phyloP scores from a whole-genome alignment of 768 basidiomycete genomes.

The Suillus tomentosus region DNA sequence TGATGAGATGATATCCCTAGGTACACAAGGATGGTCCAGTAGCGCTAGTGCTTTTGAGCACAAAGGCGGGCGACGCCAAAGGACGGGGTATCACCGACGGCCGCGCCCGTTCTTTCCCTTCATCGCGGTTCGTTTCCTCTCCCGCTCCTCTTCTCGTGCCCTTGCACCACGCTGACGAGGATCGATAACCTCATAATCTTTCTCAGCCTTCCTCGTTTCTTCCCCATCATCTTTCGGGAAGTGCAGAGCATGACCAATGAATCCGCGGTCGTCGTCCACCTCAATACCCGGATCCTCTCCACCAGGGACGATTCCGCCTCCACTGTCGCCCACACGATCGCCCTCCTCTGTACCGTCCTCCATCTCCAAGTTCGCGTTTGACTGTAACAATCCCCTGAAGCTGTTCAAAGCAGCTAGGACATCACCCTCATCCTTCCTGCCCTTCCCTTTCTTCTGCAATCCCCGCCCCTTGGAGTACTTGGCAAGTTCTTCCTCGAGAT shows the following conservation, averaged over 20 bases:
- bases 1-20: constrained; percentile 1
- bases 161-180: constrained; percentile 70
- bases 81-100: constrained; percentile 21
- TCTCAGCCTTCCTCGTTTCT: constrained; percentile 73
- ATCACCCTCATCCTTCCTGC: constrained; percentile 70
- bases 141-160: constrained; percentile 78
- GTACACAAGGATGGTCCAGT: background rate
- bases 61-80: background rate
- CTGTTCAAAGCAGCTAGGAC: constrained; percentile 67
- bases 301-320: constrained; percentile 17
- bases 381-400: constrained; percentile 72
- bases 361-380: constrained; percentile 35
- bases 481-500: constrained; percentile 78
- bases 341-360: constrained; percentile 22
- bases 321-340: constrained; percentile 17
- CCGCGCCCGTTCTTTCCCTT: constrained; percentile 25
- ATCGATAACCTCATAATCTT: constrained; percentile 90
- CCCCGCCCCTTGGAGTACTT: constrained; percentile 75
- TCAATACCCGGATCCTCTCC: constrained; percentile 62
- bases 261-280: constrained; percentile 75
- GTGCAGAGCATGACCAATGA: constrained; percentile 69
- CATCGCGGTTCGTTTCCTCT: constrained; percentile 48
- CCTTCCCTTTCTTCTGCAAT: constrained; percentile 55
- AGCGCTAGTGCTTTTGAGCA: background rate
- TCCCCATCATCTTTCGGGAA: constrained; percentile 82